These are phyloP conservation scores for Athelia sp. DNA, from an alignment of 1,284 basidiomycete species.

Conservation along the genomic window DNA sequence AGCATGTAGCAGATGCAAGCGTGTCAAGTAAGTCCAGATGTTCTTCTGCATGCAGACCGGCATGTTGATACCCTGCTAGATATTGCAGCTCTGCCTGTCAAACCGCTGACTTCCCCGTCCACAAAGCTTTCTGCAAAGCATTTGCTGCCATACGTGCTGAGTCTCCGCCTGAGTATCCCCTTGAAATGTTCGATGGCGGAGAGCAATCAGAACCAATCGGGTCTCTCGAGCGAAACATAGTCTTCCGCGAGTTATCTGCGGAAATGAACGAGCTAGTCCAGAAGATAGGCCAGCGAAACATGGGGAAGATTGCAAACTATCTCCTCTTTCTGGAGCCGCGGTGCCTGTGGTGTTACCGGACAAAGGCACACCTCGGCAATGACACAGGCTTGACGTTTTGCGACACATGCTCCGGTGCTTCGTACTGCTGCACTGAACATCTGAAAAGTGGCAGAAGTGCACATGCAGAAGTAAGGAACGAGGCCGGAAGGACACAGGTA, in stretches of 20 bases:
- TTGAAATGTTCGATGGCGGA: no score
- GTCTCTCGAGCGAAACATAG: neutral
- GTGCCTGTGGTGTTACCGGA: neutral
- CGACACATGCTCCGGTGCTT: neutral
- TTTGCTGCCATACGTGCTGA: neutral
- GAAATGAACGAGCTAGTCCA: neutral
- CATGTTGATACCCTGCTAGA: neutral
- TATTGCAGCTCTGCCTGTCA: neutral
- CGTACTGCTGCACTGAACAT: neutral
- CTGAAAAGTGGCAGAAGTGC: neutral
- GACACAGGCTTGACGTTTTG: neutral
- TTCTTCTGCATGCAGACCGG: neutral
- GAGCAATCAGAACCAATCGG: no score
- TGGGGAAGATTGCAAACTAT: neutral
- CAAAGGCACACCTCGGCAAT: neutral
- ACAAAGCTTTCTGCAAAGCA: neutral
- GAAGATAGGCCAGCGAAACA: neutral
- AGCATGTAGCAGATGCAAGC: neutral
- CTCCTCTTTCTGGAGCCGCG: neutral
- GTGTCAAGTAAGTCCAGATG: neutral
- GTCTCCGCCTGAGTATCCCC: neutral
- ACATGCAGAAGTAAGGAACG: neutral
- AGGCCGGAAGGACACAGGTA: neutral
- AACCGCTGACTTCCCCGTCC: neutral
- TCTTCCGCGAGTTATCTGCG: neutral